These are phyloP conservation scores for Solanum gandarillasii DNA, from an alignment of 257 asterid species.

Conservation along the genomic window DNA sequence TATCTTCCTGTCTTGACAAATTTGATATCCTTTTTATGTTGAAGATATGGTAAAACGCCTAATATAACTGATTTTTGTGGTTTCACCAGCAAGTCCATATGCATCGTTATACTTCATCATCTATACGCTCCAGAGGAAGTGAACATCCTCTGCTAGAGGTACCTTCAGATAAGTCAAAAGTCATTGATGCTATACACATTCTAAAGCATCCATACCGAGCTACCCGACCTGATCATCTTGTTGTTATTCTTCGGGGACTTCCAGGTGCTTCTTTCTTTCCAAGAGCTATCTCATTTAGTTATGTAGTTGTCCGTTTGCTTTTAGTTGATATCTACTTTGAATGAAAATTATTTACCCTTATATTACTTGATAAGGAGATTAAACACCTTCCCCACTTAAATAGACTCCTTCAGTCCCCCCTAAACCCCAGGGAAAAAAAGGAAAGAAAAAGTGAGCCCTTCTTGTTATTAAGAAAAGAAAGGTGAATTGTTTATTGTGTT, in stretches of 20 bases:
- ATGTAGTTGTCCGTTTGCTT: background rate
- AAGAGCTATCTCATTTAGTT: background rate
- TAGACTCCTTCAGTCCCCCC: background rate
- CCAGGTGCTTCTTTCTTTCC: constrained; percentile 43
- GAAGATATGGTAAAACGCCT: background rate
- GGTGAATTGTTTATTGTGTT: background rate
- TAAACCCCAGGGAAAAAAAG: background rate
- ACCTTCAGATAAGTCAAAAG: constrained; percentile 39
- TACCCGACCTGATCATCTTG: constrained; percentile 85
- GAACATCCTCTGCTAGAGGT: constrained; percentile 27
- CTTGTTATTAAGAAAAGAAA: background rate
- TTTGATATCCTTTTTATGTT: background rate
- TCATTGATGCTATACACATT: constrained; percentile 67
- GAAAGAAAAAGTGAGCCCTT: background rate
- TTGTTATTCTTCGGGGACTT: constrained; percentile 83
- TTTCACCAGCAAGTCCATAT: constrained; percentile 35
- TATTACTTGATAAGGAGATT: background rate
- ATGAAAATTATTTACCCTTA: background rate
- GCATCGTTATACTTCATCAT: constrained; percentile 31
- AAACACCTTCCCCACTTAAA: background rate
- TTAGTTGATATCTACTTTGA: background rate
- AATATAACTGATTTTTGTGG: background rate
- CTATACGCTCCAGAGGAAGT: constrained; percentile 28
- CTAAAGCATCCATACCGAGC: constrained; percentile 80
- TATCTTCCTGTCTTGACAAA: background rate